Conservation (phyloP, 768 basidiomycete species). For the Auricularia sp. region DNA sequence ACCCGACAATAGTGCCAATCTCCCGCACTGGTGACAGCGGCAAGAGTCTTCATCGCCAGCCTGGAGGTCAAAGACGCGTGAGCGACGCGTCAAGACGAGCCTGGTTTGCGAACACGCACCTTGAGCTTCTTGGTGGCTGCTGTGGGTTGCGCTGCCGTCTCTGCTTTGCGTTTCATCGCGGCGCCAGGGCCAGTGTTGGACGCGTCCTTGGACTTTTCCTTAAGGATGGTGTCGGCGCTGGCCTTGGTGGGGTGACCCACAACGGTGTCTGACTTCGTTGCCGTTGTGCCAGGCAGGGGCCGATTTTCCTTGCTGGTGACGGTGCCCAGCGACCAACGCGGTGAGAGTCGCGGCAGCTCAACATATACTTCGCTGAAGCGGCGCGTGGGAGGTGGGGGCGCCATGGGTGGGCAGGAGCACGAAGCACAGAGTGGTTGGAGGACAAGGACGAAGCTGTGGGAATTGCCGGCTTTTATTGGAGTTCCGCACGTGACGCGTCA, state of each 20-base stretch:
- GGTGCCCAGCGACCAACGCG: neutral
- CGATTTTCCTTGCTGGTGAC: neutral
- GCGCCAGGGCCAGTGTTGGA: neutral
- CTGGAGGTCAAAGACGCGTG: neutral
- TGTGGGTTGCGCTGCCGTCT: neutral
- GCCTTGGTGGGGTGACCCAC: neutral
- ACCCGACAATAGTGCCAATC: neutral
- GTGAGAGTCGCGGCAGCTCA: neutral
- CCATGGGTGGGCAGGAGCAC: neutral
- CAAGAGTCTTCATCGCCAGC: neutral
- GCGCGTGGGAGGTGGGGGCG: neutral
- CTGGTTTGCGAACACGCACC: neutral
- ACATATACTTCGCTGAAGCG: conserved; percentile 1
- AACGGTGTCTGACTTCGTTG: neutral
- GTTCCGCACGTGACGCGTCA: neutral
- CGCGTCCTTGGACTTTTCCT: conserved; percentile 2
- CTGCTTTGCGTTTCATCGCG: conserved; percentile 3
- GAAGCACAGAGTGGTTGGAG: no score
- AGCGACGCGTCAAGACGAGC: neutral
- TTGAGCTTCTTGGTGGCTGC: conserved; percentile 3
- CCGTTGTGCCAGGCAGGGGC: neutral
- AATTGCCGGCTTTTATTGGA: no score
- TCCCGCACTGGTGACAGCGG: conserved; percentile 8
- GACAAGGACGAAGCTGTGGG: no score
- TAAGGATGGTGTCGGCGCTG: neutral